Base-by-base conservation (phyloP, 768 basidiomycete genomes). In the Podaxis sp. region DNA sequence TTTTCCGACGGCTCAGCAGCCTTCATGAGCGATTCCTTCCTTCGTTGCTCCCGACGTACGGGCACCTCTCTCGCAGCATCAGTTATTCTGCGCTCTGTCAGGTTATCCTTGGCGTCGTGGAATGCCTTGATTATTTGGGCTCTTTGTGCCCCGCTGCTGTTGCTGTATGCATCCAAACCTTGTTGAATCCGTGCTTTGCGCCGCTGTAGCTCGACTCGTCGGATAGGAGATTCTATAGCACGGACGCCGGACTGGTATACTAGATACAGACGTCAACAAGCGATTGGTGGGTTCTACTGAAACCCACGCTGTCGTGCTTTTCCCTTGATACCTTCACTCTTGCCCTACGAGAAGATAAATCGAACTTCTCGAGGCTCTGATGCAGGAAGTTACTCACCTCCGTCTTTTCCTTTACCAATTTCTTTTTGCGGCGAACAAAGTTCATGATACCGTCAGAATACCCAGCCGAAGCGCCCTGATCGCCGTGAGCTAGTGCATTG, bases 111-210 rank as follows among this genome's bases (percentile, higher is more conserved):
- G 27, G 74, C 70, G 13, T 71, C 69, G n/a, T 74, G 67, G 68
- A 81, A 84, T 40, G 65, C 70, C 53, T 65, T 64, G 32, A 80
- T 58, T 11, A 82, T 72, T 13, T 67, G 67, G 1, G 65, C 61
- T 32, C 73, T 65, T 55, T 81, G 69, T 3, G 67, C 59, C n/a
- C 61, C 65, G 1, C 73, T 72, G 65, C 77, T 75, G n/a, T 58
- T 60, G 54, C 66, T 68, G 5, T 74, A 73, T 0, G 71, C 78
- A 57, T 74, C 72, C 5, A 70, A 50, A 3, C 81, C 81, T 57
- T 82, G 76, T 5, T 69, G 68, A 13, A 78, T 71, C 27, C 78
- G 72, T 11, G 74, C 76, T n/a, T 64, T 53, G 6, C 74, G 74
- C 21, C 73, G 73, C 11, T 70, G 68, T 7, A 72, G 66, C 35